Evolutionary conservation across 768 basidiomycete genomes (phyloP).

Genomic region (Collybiopsis luxurians): DNA sequence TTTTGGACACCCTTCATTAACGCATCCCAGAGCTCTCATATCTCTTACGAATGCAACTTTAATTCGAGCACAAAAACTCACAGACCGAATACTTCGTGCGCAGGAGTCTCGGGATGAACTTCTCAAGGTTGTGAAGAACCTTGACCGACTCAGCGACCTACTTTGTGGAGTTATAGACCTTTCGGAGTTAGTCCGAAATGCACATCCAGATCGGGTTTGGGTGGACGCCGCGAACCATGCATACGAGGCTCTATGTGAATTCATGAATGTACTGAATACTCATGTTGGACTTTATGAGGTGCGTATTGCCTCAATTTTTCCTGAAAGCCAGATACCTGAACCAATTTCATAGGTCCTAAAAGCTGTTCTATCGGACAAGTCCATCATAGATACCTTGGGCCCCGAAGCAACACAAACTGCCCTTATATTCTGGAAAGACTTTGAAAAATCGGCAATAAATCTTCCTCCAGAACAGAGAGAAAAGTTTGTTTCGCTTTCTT

Average conservation of each 20-base stretch:
- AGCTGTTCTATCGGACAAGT: slow-evolving; percentile 63
- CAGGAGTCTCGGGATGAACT: slow-evolving; percentile 73
- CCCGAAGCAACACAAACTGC: slow-evolving; percentile 85
- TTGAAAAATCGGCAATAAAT: slow-evolving; percentile 95
- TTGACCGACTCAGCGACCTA: slow-evolving; percentile 95
- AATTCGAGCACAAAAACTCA: slow-evolving; percentile 75
- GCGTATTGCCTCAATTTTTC: slow-evolving; percentile 28
- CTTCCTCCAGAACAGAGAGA: slow-evolving; percentile 74
- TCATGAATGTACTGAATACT: slow-evolving; percentile 97
- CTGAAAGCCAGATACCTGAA: slow-evolving; percentile 6
- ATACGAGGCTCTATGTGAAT: slow-evolving; percentile 91
- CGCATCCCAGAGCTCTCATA: slow-evolving; percentile 64
- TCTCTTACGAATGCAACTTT: slow-evolving; percentile 78
- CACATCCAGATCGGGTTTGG: slow-evolving; percentile 88
- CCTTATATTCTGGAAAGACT: slow-evolving; percentile 93
- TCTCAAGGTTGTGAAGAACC: slow-evolving; percentile 87
- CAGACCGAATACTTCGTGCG: slow-evolving; percentile 77
- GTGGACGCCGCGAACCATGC: slow-evolving; percentile 79
- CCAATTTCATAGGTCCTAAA: slow-evolving; percentile 57
- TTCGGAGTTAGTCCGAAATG: slow-evolving; percentile 89
- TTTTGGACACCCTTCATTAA: slow-evolving; percentile 77
- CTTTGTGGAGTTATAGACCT: slow-evolving; percentile 96
- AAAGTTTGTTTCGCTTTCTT: slow-evolving; percentile 86
- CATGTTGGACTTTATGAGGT: slow-evolving; percentile 89
- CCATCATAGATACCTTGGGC: slow-evolving; percentile 61